These are phyloP conservation scores for Lactarius psammicola DNA, from an alignment of 768 basidiomycete species.

Conservation along the genomic window DNA sequence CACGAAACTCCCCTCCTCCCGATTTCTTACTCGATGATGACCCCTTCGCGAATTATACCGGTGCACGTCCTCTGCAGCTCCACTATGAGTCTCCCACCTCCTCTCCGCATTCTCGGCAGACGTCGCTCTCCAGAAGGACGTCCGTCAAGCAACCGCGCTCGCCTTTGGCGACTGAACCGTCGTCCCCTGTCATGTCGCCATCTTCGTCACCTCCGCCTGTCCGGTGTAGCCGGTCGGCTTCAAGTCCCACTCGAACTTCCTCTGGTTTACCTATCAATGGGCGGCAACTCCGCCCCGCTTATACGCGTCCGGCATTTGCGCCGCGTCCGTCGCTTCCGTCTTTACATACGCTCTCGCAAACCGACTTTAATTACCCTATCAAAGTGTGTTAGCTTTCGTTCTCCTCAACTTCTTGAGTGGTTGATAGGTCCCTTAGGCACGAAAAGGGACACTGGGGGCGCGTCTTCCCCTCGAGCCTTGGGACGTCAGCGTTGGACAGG, in stretches of 20 bases:
- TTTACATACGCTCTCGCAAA: conserved; percentile 39
- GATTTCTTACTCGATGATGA: conserved; percentile 61
- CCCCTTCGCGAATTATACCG: conserved; percentile 64
- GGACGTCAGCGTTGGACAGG: conserved; percentile 32
- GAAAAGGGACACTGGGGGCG: conserved; percentile 44
- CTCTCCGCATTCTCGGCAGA: conserved; percentile 9
- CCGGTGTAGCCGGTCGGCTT: conserved; percentile 29
- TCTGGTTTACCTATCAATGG: conserved; percentile 22
- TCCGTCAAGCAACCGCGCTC: conserved; percentile 23
- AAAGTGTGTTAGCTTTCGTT: conserved; percentile 35
- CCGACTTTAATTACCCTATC: conserved; percentile 38
- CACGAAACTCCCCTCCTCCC: conserved; percentile 35
- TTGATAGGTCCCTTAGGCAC: conserved; percentile 34
- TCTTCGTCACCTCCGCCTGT: conserved; percentile 11
- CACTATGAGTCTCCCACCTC: conserved; percentile 26
- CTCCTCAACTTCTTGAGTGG: conserved; percentile 4
- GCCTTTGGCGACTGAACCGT: conserved; percentile 18
- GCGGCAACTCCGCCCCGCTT: conserved; percentile 40
- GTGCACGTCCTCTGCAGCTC: conserved; percentile 28
- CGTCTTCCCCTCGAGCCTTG: conserved; percentile 46
- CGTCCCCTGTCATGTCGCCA: conserved; percentile 1
- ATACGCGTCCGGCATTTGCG: conserved; percentile 43
- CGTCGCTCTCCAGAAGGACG: conserved; percentile 9
- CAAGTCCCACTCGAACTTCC: conserved; percentile 20
- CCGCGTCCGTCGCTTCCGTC: conserved; percentile 46